These are phyloP conservation scores for Triadica sebifera DNA, from an alignment of 345 rosid genomes.

Conservation along the genomic window DNA sequence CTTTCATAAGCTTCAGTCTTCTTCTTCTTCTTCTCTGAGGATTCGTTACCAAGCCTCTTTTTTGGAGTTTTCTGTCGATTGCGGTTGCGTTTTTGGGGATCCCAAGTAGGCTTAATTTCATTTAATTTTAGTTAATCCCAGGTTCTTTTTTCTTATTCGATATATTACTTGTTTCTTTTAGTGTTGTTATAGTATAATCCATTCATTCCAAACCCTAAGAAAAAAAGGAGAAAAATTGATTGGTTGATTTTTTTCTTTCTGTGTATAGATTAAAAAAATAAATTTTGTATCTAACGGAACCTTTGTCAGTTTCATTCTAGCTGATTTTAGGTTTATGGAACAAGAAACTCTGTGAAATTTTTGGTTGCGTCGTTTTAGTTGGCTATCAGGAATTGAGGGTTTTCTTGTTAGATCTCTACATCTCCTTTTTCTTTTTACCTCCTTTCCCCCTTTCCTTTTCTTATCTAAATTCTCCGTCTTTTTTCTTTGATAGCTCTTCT, in stretches of 20 bases:
- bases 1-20: background rate
- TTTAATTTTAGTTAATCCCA: background rate
- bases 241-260: slow-evolving; percentile 5
- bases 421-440: background rate
- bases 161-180: background rate
- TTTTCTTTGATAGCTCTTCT: background rate
- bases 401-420: slow-evolving; percentile 27
- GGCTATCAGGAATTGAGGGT: slow-evolving; percentile 36
- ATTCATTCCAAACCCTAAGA: slow-evolving; percentile 22
- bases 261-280: background rate
- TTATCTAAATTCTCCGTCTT: background rate
- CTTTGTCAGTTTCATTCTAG: background rate
- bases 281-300: background rate
- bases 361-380: slow-evolving; percentile 38
- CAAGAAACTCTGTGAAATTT: slow-evolving; percentile 35
- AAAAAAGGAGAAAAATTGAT: slow-evolving; percentile 2
- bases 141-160: background rate
- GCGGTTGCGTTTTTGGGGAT: slow-evolving; percentile 9
- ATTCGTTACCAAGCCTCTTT: slow-evolving; percentile 20
- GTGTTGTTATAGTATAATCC: background rate
- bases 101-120: background rate
- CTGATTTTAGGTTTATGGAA: slow-evolving; percentile 6
- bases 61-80: slow-evolving; percentile 11
- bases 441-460: background rate
- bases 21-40: background rate